phyloP scores from a whole-genome alignment of 768 basidiomycete genomes.

The Amanita rubescens region DNA sequence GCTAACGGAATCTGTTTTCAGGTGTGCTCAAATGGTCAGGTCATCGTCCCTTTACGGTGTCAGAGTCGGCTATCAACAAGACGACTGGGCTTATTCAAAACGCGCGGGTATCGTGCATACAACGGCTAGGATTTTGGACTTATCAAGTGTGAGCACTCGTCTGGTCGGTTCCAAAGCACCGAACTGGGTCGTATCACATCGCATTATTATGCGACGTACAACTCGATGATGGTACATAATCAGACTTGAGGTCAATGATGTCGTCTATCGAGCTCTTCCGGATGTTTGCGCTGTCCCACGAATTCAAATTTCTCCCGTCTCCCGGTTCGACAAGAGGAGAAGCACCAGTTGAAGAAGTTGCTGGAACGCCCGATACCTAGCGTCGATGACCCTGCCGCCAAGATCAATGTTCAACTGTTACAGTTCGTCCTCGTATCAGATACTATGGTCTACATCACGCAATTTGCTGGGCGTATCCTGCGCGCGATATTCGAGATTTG shows the following conservation, averaged over 20 bases:
- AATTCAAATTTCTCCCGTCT: conserved; percentile 94
- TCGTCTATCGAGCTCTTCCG: conserved; percentile 85
- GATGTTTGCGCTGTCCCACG: conserved; percentile 91
- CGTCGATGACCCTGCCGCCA: conserved; percentile 93
- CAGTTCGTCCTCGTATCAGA: conserved; percentile 87
- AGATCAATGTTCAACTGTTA: conserved; percentile 93
- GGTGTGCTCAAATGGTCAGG: conserved; percentile 92
- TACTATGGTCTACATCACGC: conserved; percentile 96
- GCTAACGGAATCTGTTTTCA: conserved; percentile 20
- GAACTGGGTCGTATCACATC: conserved; percentile 93
- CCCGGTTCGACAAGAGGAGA: conserved; percentile 86
- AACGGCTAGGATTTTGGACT: conserved; percentile 90
- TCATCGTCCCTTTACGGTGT: conserved; percentile 84
- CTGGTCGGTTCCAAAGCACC: conserved; percentile 86
- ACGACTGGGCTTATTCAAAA: conserved; percentile 82
- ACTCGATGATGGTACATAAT: conserved; percentile 95
- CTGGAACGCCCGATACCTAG: conserved; percentile 91
- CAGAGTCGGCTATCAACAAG: conserved; percentile 84
- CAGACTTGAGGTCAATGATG: conserved; percentile 85
- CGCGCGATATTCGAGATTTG: conserved; percentile 98
- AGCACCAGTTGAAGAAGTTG: conserved; percentile 82
- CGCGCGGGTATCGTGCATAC: conserved; percentile 91
- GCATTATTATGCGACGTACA: conserved; percentile 91
- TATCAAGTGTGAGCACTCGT: conserved; percentile 85
- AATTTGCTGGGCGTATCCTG: conserved; percentile 93